Evolutionary conservation across 2,329 filamentous ascomycete genomes (phyloP).

Genomic region (Coniella vitis): DNA sequence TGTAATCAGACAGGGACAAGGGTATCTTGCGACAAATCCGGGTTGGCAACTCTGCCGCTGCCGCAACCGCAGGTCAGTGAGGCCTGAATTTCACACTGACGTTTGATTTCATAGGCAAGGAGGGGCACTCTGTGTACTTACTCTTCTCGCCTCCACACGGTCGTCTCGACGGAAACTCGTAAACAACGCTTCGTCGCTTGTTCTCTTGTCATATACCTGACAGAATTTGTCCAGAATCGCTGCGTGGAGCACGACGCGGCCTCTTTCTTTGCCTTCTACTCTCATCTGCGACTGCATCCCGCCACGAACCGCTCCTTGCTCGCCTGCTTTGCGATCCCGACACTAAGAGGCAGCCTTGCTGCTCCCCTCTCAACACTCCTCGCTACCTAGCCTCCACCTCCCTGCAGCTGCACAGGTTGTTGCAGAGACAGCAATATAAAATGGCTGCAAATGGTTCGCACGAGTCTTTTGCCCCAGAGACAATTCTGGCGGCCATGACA

Average conservation of each 20-base stretch:
- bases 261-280: not conserved
- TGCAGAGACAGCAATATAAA: conserved; percentile 18
- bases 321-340: conserved; percentile 9
- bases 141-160: not conserved
- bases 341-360: conserved; percentile 11
- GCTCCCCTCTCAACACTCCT: conserved; percentile 8
- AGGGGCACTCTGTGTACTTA: conserved; percentile 13
- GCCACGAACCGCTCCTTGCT: not conserved
- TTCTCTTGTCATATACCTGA: not conserved
- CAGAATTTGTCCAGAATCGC: not conserved
- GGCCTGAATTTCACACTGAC: conserved; percentile 11
- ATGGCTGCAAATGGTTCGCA: conserved; percentile 64
- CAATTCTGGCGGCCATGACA: conserved; percentile 77
- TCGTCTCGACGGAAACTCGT: not conserved
- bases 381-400: conserved; percentile 19
- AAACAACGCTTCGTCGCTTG: not conserved
- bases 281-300: not conserved
- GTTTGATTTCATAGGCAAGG: conserved; percentile 11
- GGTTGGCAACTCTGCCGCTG: not conserved
- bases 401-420: conserved; percentile 17
- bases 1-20: not conserved
- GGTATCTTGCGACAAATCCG: not conserved
- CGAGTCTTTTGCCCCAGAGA: conserved; percentile 66
- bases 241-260: not conserved
- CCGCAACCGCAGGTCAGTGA: not conserved